A percentile compares a stretch with the other conserved stretches of the same genome.
Evolutionary conservation across 1,284 basidiomycete species (phyloP).

Genomic region (Cutaneotrichosporon curvatum): DNA sequence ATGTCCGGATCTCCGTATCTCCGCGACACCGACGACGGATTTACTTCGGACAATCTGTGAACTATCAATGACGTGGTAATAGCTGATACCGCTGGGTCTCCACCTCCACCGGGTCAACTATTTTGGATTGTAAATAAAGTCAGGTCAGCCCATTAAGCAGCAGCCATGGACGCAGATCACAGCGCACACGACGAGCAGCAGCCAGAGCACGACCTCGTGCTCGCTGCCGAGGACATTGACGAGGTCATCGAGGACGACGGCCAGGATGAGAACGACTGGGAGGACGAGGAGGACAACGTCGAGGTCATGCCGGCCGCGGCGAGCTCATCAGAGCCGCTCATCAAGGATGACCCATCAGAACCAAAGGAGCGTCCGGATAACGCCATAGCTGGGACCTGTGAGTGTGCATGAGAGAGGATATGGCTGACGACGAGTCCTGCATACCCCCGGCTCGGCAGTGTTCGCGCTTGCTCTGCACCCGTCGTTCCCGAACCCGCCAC

Average conservation of each 20-base stretch:
- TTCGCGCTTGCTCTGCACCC: slow-evolving; percentile 78
- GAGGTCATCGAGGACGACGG: slow-evolving; percentile 55
- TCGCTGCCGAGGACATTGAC: slow-evolving; percentile 16
- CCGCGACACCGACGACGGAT: no score
- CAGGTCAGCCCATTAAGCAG: neutral
- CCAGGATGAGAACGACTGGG: slow-evolving; percentile 54
- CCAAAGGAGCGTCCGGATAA: slow-evolving; percentile 19
- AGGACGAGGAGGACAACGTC: slow-evolving; percentile 45
- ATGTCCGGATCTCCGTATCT: no score
- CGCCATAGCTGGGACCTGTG: slow-evolving; percentile 22
- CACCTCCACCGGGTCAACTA: no score
- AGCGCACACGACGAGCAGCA: neutral
- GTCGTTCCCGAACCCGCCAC: slow-evolving; percentile 61
- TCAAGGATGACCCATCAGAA: slow-evolving; percentile 21
- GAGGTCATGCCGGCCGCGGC: slow-evolving; percentile 16
- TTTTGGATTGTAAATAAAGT: no score
- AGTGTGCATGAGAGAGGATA: neutral
- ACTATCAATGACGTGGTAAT: no score
- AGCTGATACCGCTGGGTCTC: no score
- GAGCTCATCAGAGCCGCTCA: slow-evolving; percentile 16
- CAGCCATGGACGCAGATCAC: neutral
- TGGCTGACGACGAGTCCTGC: slow-evolving; percentile 35
- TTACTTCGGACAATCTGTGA: no score
- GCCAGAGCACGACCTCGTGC: slow-evolving; percentile 9
- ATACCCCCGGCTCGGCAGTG: slow-evolving; percentile 55